Evolutionary conservation across 805 yeast genomes (phyloP).

Genomic region (Saturnispora bothae): DNA sequence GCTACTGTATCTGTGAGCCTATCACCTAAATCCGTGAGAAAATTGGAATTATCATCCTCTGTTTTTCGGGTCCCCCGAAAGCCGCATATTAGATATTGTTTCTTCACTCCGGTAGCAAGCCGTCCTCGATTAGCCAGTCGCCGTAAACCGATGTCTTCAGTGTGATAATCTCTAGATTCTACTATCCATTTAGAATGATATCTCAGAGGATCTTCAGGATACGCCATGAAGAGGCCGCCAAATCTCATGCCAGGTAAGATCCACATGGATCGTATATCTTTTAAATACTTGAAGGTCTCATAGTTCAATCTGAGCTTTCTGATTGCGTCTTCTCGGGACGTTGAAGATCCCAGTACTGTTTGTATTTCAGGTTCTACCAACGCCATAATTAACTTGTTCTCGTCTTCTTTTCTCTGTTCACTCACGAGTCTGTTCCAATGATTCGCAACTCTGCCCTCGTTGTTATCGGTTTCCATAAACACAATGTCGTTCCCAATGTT

Average conservation of each 20-base stretch:
- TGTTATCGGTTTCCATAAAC: slow-evolving; percentile 16
- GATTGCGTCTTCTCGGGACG: background rate
- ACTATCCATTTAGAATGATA: slow-evolving; percentile 83
- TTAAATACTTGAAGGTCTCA: slow-evolving; percentile 16
- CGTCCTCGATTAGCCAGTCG: slow-evolving; percentile 78
- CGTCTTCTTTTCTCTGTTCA: background rate
- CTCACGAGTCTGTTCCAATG: slow-evolving; percentile 2
- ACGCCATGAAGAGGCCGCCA: slow-evolving; percentile 82
- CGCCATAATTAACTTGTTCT: slow-evolving; percentile 3
- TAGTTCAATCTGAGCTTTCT: slow-evolving; percentile 14
- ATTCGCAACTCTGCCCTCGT: slow-evolving; percentile 8
- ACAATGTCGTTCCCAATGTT: slow-evolving; percentile 11
- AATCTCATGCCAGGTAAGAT: slow-evolving; percentile 79
- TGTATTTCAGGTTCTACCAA: slow-evolving; percentile 3
- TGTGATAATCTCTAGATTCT: slow-evolving; percentile 35
- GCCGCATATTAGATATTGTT: slow-evolving; percentile 58
- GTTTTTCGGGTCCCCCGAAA: too few relatives aligned
- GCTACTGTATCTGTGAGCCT: slow-evolving; percentile 24
- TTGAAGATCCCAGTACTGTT: background rate
- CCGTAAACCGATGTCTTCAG: slow-evolving; percentile 44
- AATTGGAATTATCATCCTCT: slow-evolving; percentile 8
- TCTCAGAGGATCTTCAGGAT: slow-evolving; percentile 90
- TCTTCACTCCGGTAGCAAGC: slow-evolving; percentile 85
- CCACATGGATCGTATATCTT: slow-evolving; percentile 29
- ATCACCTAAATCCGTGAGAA: background rate